Base-by-base conservation (phyloP, 257 asterid genomes). In the Solanum lycopersicoides region DNA sequence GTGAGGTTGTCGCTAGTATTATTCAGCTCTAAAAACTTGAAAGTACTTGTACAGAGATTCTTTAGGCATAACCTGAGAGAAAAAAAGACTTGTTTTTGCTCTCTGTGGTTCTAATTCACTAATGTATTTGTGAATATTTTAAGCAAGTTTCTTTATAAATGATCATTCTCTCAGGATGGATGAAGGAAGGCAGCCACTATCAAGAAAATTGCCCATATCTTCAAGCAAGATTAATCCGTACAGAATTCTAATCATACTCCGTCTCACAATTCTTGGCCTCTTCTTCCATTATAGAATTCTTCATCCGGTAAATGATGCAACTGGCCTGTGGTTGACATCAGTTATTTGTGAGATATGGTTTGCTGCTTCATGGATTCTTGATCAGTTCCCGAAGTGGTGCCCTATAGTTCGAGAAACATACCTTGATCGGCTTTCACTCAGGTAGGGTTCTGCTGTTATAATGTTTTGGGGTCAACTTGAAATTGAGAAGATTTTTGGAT, bases 341-440 rank as follows among this genome's bases (percentile, higher is more conserved):
- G 96, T 96, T 75, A 94, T 96, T 79, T 96, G 99, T 90, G 99
- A 96, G 87, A 94, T 96, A 91, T 96, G 99, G 99, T 96, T 96
- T 86, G 98, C 95, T 47, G 91, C 91, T 60, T 96, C 99, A 42
- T 96, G 99, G 99, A 93, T 96, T 86, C 95, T 96, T 16, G 99
- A 96, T 91, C 99, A 96, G 92, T 95, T 96, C 80, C 99, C 99
- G 1, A 96, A 96, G 89, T 96, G 99, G 99, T 93, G 88, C 80
- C 99, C 99, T 9, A 90, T 96, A 23, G 93, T 90, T 77, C 91
- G 99, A 75, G 99, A 96, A 92, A 95, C 98, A 1, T 96, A 96
- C 92, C 99, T 95, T 20, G 99, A 95, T 88, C 94, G 98, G 12
- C 93, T 96, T 9, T 96, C 98, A 18, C 95, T 96, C 84, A 92